Evolutionary conservation across 257 asterid species (phyloP), one percentile per base, ranked within the genome.

Genomic region (Linderniella brevidens): DNA sequence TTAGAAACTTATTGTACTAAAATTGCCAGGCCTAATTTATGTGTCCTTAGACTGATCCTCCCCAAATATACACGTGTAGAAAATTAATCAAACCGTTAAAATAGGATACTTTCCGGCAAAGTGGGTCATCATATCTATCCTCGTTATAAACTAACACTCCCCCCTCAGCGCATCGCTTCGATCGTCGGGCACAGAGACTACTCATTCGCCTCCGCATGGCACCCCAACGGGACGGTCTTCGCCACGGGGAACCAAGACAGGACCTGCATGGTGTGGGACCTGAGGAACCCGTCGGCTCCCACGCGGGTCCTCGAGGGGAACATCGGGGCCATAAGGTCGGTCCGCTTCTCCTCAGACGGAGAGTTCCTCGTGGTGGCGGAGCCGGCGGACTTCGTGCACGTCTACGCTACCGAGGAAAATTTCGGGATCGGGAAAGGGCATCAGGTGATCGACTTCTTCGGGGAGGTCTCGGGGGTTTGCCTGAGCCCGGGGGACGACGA

Each of bases 181-280:
- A 61, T 84, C 37, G 75, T 68, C 66, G 95, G 95, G 8, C 93
- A 80, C 50, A 56, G 70, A 9, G 95, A 84, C 61, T 80, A 84
- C 54, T 77, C 93, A 0, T 84, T 80, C 51, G 61, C 95, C 5
- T 84, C 95, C 0, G 93, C 95, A 11, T 84, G 95, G 95, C 87
- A 84, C 54, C 95, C 93, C 0, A 72, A 78, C 19, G 95, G 93
- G 0, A 62, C 32, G 40, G 65, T 78, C 42, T 62, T 84, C 12
- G 95, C 95, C 8, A 84, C 95, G 0, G 95, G 95, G 35, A 84
- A 84, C 60, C 93, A 84, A 63, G 95, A 84, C 55, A 80, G 73
- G 0, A 80, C 92, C 11, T 80, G 95, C 77, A 65, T 93, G 45
- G 48, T 84, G 42, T 80, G 95, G 95, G 95, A 85, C 49, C 50